These are phyloP conservation scores for Solanum sejunctum DNA, from an alignment of 257 asterid species.

Conservation along the genomic window DNA sequence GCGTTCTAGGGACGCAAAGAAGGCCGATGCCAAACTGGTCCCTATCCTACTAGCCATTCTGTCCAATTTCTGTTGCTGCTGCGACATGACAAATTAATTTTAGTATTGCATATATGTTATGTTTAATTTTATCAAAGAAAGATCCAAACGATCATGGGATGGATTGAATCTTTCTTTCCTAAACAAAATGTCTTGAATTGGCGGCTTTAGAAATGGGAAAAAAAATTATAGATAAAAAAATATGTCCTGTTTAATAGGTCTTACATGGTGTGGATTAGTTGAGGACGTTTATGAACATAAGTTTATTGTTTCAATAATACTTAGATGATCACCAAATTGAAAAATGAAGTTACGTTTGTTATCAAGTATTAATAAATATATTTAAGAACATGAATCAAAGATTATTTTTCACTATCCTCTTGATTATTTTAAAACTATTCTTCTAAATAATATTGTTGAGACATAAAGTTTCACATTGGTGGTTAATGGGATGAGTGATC, in stretches of 20 bases:
- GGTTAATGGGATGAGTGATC: no score
- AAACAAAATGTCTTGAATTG: not conserved
- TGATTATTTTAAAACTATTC: no score
- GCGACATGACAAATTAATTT: not conserved
- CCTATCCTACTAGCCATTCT: conserved; percentile 24
- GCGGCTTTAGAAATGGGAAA: not conserved
- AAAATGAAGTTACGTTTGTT: no score
- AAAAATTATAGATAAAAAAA: not conserved
- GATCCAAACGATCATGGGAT: not conserved
- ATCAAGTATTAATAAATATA: no score
- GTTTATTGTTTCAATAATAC: not conserved
- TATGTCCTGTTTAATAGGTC: not conserved
- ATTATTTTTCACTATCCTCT: no score
- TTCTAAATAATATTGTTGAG: no score
- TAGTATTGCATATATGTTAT: not conserved
- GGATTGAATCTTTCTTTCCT: not conserved
- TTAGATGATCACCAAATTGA: no score
- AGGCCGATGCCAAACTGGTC: conserved; percentile 23
- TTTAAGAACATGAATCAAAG: no score
- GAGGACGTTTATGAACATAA: not conserved
- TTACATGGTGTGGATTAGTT: not conserved
- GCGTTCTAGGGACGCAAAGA: conserved; percentile 33
- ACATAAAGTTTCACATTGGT: no score
- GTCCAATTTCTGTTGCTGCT: conserved; percentile 6
- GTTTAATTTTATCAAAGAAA: not conserved